A percentile compares a stretch with the other conserved stretches of the same genome.
Conservation (phyloP, 768 basidiomycete species). For the Rhodosporidiobolus odoratus region DNA sequence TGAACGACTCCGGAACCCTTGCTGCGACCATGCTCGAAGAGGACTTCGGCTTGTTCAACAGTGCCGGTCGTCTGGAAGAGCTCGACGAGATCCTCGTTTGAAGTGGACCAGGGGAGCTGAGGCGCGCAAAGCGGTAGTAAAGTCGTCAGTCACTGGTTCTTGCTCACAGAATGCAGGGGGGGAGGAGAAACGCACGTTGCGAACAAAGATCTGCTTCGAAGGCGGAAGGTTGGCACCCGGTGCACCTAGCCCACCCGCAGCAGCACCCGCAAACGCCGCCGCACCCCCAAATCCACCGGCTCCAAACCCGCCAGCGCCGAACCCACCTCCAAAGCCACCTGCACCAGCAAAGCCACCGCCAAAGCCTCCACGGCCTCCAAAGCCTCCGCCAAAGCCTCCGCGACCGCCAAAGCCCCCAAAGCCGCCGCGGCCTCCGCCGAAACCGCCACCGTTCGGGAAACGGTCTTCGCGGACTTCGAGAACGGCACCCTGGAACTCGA, state of each 20-base stretch:
- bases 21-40: constrained; percentile 84
- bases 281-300: constrained; percentile 42
- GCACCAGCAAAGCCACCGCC: constrained; percentile 54
- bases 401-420: constrained; percentile 44
- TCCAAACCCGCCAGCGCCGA: constrained; percentile 46
- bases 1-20: constrained; percentile 96
- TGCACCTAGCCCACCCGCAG: constrained; percentile 24
- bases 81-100: constrained; percentile 96
- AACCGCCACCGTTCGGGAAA: constrained; percentile 49
- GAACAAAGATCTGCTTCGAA: constrained; percentile 87
- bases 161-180: background rate
- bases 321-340: constrained; percentile 56
- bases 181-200: constrained; percentile 67
- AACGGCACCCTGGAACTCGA: constrained; percentile 91
- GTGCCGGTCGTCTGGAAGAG: constrained; percentile 92
- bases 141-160: background rate
- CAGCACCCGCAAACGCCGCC: constrained; percentile 54
- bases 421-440: constrained; percentile 52
- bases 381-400: constrained; percentile 53
- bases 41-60: constrained; percentile 88
- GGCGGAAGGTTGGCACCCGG: constrained; percentile 42
- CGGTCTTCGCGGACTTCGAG: constrained; percentile 97
- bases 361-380: constrained; percentile 57
- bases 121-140: background rate
- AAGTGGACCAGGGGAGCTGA: constrained; percentile 96